Conservation (phyloP, 331 rosid species). For the Rosa hybrid region DNA sequence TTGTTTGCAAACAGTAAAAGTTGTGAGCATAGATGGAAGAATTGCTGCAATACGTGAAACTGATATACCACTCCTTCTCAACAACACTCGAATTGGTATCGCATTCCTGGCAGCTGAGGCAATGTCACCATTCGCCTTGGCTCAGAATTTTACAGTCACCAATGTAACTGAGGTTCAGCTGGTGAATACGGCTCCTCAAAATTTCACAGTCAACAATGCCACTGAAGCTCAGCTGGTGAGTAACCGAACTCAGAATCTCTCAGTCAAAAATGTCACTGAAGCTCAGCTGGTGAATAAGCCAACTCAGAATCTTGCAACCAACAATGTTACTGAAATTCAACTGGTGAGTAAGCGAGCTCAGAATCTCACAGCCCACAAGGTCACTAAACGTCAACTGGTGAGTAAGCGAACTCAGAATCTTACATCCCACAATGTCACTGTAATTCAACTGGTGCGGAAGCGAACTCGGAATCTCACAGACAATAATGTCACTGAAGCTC, state of each 20-base stretch:
- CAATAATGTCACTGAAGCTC: slow-evolving; percentile 8
- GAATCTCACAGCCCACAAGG: slow-evolving; percentile 26
- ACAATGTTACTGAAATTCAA: background rate
- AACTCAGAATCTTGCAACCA: slow-evolving; percentile 11
- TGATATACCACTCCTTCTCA: slow-evolving; percentile 16
- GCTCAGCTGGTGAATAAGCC: background rate
- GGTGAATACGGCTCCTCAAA: background rate
- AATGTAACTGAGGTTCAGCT: slow-evolving; percentile 5
- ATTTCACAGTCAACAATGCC: background rate
- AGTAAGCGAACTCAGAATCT: slow-evolving; percentile 25
- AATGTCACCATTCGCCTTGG: slow-evolving; percentile 32
- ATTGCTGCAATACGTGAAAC: slow-evolving; percentile 33
- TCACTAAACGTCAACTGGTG: background rate
- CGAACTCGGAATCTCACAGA: slow-evolving; percentile 10
- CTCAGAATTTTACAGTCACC: slow-evolving; percentile 32
- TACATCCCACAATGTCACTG: background rate
- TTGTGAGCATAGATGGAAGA: slow-evolving; percentile 39
- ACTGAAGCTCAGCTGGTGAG: background rate
- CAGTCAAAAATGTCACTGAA: background rate
- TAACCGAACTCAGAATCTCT: background rate
- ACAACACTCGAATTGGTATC: slow-evolving; percentile 36
- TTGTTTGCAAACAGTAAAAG: slow-evolving; percentile 40
- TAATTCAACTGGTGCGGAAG: no score
- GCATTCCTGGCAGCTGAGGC: slow-evolving; percentile 45
- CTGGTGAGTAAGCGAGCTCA: slow-evolving; percentile 2